Conservation (phyloP, 106 monocot species). For the Hemerocallis citrina region DNA sequence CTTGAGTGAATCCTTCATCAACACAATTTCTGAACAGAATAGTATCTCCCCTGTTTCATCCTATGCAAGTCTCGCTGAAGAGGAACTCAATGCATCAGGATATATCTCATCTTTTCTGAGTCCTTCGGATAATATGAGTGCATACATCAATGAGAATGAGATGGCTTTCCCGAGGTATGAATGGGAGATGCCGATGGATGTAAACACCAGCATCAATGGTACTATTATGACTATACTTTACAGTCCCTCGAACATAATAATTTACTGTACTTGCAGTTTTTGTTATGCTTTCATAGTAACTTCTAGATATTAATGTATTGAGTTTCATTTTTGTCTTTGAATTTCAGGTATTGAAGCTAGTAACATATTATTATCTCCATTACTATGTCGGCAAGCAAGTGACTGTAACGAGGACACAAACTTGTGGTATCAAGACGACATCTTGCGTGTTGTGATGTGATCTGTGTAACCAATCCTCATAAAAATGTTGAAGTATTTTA, state of each 20-base stretch:
- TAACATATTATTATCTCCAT: background rate
- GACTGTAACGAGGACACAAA: slow-evolving; percentile 16
- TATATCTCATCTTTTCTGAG: slow-evolving; percentile 10
- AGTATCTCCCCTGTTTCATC: slow-evolving; percentile 12
- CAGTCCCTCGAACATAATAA: no score
- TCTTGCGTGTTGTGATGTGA: slow-evolving; percentile 13
- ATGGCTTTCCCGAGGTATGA: background rate
- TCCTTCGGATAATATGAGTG: slow-evolving; percentile 3
- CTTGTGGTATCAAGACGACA: slow-evolving; percentile 24
- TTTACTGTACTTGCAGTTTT: background rate
- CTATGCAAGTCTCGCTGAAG: slow-evolving; percentile 13
- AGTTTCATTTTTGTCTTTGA: background rate
- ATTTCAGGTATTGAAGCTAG: slow-evolving; percentile 10
- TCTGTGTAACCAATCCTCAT: no score
- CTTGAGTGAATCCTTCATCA: background rate
- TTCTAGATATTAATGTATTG: no score
- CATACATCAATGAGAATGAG: slow-evolving; percentile 2
- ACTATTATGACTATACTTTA: no score
- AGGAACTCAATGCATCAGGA: slow-evolving; percentile 7
- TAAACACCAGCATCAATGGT: slow-evolving; percentile 7
- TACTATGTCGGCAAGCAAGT: slow-evolving; percentile 23
- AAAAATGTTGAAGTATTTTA: background rate
- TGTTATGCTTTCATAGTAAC: background rate
- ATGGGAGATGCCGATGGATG: slow-evolving; percentile 8
- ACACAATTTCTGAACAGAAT: no score